Percentiles rank a stretch among this genome's conserved stretches.
phyloP scores from a whole-genome alignment of 2,329 filamentous ascomycete genomes.

The Colletotrichum tropicicola region DNA sequence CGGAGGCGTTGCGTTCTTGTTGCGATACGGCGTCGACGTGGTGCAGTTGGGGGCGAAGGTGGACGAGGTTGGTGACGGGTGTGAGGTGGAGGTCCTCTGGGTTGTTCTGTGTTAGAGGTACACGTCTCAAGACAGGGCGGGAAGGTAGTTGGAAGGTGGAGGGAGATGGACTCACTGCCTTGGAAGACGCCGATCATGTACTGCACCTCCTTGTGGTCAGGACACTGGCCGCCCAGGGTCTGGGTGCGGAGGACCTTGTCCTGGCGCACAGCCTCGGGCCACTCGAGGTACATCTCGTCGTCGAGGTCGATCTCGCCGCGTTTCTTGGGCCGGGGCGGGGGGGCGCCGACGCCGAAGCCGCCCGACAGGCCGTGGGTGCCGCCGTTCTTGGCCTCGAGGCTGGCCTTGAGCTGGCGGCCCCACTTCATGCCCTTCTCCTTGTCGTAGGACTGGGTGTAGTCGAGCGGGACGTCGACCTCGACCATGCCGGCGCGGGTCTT shows the following conservation, averaged over 20 bases:
- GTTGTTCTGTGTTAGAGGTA: neutral
- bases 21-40: slow-evolving; percentile 89
- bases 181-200: slow-evolving; percentile 96
- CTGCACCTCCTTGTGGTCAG: slow-evolving; percentile 74
- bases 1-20: slow-evolving; percentile 64
- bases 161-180: slow-evolving; percentile 66
- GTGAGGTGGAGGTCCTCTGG: slow-evolving; percentile 87
- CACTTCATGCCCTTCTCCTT: slow-evolving; percentile 82
- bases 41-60: slow-evolving; percentile 91
- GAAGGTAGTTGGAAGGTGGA: neutral
- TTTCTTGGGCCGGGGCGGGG: slow-evolving; percentile 42
- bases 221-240: slow-evolving; percentile 85
- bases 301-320: slow-evolving; percentile 49
- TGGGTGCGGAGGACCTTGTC: slow-evolving; percentile 81
- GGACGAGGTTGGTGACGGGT: slow-evolving; percentile 82
- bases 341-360: slow-evolving; percentile 73
- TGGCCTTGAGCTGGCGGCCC: slow-evolving; percentile 78
- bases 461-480: slow-evolving; percentile 90
- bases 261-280: slow-evolving; percentile 73
- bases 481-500: slow-evolving; percentile 86
- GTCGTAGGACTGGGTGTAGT: slow-evolving; percentile 80
- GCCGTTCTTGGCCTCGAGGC: slow-evolving; percentile 64
- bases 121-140: too few relatives aligned
- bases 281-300: slow-evolving; percentile 63
- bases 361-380: slow-evolving; percentile 77